Percentiles rank a stretch among this genome's conserved stretches.
Evolutionary conservation across 352 stramenopile genomes (phyloP).

Genomic region (Phytophthora pini): DNA sequence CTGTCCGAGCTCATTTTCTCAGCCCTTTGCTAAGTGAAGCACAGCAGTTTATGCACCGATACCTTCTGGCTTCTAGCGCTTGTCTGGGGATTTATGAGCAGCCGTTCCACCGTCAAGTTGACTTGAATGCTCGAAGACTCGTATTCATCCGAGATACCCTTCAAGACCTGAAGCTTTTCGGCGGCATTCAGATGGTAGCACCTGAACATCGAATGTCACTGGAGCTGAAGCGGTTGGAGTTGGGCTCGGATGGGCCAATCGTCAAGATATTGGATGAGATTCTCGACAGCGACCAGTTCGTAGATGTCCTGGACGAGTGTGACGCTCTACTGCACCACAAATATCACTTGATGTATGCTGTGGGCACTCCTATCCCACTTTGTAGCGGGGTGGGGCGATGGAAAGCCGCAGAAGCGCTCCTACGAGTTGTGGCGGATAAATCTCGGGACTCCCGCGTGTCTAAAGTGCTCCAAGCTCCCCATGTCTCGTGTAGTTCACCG

Average conservation of each 20-base stretch:
- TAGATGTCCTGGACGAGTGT: conserved; percentile 89
- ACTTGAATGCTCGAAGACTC: conserved; percentile 35
- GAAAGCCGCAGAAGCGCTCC: conserved; percentile 57
- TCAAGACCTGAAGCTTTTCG: conserved; percentile 40
- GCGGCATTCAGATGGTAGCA: conserved; percentile 74
- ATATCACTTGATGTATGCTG: conserved; percentile 91
- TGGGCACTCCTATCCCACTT: conserved; percentile 58
- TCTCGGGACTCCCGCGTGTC: conserved; percentile 16
- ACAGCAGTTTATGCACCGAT: conserved; percentile 66
- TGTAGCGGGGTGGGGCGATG: conserved; percentile 58
- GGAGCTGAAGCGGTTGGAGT: conserved; percentile 73
- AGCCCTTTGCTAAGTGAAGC: conserved; percentile 68
- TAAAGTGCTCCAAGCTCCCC: conserved; percentile 47
- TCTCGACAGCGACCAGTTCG: conserved; percentile 53
- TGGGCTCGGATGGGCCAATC: conserved; percentile 1
- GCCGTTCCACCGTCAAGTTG: conserved; percentile 73
- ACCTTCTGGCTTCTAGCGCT: conserved; percentile 54
- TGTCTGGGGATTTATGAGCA: conserved; percentile 59
- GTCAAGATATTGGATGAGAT: conserved; percentile 43
- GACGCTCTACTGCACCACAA: conserved; percentile 89
- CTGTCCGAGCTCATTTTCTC: conserved; percentile 74
- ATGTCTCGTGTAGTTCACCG: conserved; percentile 39
- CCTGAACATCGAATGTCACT: conserved; percentile 91
- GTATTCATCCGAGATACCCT: conserved; percentile 45
- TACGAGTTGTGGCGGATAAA: conserved; percentile 33